These are phyloP conservation scores for Kandelia obovata DNA, from an alignment of 345 rosid genomes.

Conservation along the genomic window DNA sequence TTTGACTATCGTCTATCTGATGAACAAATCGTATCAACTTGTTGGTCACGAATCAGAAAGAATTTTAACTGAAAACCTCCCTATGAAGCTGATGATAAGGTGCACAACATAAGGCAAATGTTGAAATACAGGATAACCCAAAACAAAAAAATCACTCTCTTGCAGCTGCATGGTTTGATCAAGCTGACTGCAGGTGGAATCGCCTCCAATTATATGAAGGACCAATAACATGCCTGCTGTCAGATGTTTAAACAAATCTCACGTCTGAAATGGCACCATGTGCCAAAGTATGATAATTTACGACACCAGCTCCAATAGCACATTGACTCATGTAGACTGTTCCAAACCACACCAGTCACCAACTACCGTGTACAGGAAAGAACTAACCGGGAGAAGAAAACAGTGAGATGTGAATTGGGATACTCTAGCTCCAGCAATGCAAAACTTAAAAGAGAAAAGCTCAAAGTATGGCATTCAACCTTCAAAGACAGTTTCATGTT, in stretches of 20 bases:
- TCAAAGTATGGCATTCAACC: too few species aligned
- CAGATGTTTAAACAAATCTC: constrained; percentile 7
- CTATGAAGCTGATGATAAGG: constrained; percentile 5
- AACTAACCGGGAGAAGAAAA: not conserved
- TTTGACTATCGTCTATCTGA: not conserved
- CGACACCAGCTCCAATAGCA: not conserved
- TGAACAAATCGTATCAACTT: too few species aligned
- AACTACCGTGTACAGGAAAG: not conserved
- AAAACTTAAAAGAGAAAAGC: too few species aligned
- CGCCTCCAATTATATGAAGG: not conserved
- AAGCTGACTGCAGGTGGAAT: not conserved
- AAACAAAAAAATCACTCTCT: constrained; percentile 3
- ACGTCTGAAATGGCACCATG: not conserved
- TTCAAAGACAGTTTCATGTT: too few species aligned
- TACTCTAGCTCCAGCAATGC: too few species aligned
- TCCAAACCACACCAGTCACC: not conserved
- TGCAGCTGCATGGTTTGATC: not conserved
- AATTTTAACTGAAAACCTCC: not conserved
- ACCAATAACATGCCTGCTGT: not conserved
- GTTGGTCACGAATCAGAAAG: too few species aligned
- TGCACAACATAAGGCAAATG: not conserved
- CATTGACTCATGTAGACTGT: not conserved
- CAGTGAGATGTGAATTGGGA: not conserved
- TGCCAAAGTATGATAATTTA: not conserved
- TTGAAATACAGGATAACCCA: not conserved